Conservation (phyloP, 257 asterid genomes). For the Sherardia arvensis region DNA sequence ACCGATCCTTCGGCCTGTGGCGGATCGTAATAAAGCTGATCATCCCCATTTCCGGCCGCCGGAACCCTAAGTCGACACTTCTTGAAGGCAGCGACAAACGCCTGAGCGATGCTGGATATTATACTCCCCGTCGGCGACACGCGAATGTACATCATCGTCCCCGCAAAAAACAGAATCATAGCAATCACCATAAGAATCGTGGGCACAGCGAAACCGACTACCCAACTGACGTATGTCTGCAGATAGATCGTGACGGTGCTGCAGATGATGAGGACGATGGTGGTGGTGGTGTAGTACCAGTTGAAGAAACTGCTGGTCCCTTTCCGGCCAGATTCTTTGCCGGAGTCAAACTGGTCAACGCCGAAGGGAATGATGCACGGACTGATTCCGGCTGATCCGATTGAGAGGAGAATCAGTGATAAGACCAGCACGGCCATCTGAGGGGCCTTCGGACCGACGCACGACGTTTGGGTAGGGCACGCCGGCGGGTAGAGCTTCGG, state of each 20-base stretch:
- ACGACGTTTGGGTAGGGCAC: conserved; percentile 32
- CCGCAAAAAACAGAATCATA: conserved; percentile 42
- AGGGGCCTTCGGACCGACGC: conserved; percentile 44
- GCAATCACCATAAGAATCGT: conserved; percentile 48
- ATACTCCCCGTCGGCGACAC: conserved; percentile 71
- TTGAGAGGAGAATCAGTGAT: conserved; percentile 36
- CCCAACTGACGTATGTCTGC: conserved; percentile 74
- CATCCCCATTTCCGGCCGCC: background rate
- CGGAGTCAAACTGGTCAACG: conserved; percentile 72
- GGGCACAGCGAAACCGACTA: conserved; percentile 51
- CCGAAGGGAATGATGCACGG: conserved; percentile 98
- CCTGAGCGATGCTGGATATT: conserved; percentile 46
- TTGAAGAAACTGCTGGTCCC: conserved; percentile 79
- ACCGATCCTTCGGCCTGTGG: conserved; percentile 14
- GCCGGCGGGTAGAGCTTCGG: conserved; percentile 61
- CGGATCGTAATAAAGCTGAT: conserved; percentile 43
- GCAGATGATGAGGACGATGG: conserved; percentile 49
- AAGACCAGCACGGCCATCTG: conserved; percentile 44
- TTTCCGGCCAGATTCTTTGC: conserved; percentile 51
- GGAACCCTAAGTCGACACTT: conserved; percentile 46
- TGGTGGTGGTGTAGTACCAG: conserved; percentile 79
- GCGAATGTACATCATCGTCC: conserved; percentile 41
- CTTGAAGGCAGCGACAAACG: conserved; percentile 37
- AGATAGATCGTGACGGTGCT: conserved; percentile 60
- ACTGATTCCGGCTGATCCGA: conserved; percentile 78